phyloP scores from a whole-genome alignment of 495 filamentous ascomycete species.

The Neurospora intermedia region DNA sequence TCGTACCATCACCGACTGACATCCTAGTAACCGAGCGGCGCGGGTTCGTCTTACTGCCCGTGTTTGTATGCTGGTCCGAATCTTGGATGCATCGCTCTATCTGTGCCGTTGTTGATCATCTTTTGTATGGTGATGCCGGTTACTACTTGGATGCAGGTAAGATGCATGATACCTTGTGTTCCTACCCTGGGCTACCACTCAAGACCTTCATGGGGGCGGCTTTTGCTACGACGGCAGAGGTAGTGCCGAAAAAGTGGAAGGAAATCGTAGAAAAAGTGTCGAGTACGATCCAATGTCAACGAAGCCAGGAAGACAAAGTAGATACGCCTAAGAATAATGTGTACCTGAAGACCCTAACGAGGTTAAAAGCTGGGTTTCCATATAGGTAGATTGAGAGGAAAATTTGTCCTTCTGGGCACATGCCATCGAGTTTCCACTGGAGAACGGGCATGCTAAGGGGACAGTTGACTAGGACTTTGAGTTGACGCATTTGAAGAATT shows the following conservation, averaged over 20 bases:
- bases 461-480: neutral
- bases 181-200: neutral
- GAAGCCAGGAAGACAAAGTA: neutral
- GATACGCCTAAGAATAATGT: neutral
- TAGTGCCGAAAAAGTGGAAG: neutral
- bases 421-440: neutral
- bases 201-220: neutral
- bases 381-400: neutral
- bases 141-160: neutral
- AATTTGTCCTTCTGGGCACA: neutral
- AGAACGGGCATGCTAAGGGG: neutral
- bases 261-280: neutral
- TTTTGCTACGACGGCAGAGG: neutral
- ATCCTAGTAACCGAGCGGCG: neutral
- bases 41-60: neutral
- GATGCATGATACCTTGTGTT: neutral
- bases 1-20: neutral
- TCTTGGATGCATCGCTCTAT: neutral
- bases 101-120: neutral
- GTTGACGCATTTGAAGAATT: too few species aligned
- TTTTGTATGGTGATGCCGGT: neutral
- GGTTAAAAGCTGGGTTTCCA: neutral
- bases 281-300: neutral
- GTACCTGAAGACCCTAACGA: neutral
- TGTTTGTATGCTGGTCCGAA: neutral